phyloP scores from a whole-genome alignment of 2,329 filamentous ascomycete genomes.

The Ophiostoma novo-ulmi region DNA sequence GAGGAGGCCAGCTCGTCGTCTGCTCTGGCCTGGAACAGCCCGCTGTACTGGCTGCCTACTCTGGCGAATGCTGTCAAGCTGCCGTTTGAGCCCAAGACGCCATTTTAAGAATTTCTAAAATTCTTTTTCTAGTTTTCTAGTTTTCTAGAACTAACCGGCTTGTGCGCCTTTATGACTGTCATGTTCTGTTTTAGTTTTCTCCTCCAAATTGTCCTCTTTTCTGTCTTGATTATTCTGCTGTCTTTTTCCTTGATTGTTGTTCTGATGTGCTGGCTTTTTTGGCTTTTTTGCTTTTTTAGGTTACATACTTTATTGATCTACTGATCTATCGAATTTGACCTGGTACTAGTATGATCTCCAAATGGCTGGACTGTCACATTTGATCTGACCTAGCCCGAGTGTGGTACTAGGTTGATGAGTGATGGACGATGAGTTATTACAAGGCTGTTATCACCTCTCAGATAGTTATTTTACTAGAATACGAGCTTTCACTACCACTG shows the following conservation, averaged over 20 bases:
- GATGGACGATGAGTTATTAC: not conserved
- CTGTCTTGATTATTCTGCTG: not conserved
- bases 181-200: not conserved
- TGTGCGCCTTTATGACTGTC: not conserved
- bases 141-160: not conserved
- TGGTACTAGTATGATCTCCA: not conserved
- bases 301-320: not conserved
- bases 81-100: not conserved
- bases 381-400: not conserved
- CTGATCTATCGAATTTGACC: not conserved
- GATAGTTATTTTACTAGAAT: not conserved
- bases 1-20: not conserved
- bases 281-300: not conserved
- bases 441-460: not conserved
- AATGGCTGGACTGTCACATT: not conserved
- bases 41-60: conserved; percentile 22
- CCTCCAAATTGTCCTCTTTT: not conserved
- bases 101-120: conserved; percentile 2
- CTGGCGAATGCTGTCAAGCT: not conserved
- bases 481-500: not conserved
- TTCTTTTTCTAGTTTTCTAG: not conserved
- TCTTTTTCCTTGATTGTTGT: not conserved
- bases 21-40: conserved; percentile 14
- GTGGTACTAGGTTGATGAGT: not conserved
- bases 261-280: not conserved